Percentiles rank a stretch among this genome's conserved stretches.
Evolutionary conservation across 305 asterid genomes (phyloP).

Genomic region (Ruellia speciosa): DNA sequence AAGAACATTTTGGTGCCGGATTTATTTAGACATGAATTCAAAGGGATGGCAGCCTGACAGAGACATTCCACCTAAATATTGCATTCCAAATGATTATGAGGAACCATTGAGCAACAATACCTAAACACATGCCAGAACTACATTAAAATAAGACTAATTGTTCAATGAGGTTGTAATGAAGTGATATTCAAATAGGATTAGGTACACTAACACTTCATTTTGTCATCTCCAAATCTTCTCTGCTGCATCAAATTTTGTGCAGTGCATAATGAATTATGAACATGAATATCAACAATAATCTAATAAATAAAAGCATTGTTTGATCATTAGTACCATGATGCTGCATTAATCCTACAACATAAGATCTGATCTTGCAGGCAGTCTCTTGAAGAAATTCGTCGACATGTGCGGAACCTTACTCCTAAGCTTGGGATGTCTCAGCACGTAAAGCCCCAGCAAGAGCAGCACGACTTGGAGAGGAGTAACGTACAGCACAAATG

Average conservation of each 20-base stretch:
- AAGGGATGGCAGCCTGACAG: too few relatives aligned
- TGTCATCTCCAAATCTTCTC: too few relatives aligned
- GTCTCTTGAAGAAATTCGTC: conserved; percentile 67
- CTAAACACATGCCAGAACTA: neutral
- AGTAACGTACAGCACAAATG: conserved; percentile 49
- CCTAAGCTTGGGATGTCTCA: conserved; percentile 74
- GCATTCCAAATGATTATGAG: too few relatives aligned
- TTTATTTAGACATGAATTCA: too few relatives aligned
- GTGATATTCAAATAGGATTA: neutral
- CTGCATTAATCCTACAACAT: conserved; percentile 33
- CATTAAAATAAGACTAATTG: neutral
- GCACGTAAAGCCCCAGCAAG: conserved; percentile 38
- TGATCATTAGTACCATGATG: neutral
- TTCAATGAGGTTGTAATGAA: neutral
- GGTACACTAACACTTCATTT: neutral
- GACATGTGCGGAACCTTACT: conserved; percentile 42
- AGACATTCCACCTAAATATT: too few relatives aligned
- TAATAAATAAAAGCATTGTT: too few relatives aligned
- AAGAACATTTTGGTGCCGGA: too few relatives aligned
- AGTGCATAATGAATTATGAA: too few relatives aligned
- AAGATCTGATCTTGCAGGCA: conserved; percentile 62
- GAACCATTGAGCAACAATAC: neutral
- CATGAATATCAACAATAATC: too few relatives aligned
- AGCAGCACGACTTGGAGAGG: conserved; percentile 49
- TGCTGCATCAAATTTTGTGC: too few relatives aligned